Percentiles rank a stretch among this genome's conserved stretches.
Conservation (phyloP, 306 rosid species). For the Hylodesmum podocarpum region DNA sequence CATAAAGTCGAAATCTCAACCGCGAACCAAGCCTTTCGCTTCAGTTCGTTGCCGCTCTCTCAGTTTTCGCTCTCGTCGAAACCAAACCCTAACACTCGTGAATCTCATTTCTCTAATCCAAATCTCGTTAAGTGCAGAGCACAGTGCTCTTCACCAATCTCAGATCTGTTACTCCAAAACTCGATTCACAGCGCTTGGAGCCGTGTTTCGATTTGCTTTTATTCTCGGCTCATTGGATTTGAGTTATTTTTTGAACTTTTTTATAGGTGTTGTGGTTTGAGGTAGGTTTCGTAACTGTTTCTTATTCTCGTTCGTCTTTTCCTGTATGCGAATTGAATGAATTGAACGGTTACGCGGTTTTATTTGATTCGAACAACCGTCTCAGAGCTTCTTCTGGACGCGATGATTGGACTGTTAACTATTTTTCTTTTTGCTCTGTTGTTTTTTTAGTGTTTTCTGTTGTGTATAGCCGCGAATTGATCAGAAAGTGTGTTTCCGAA, state of each 20-base stretch:
- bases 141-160: conserved; percentile 33
- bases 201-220: background rate
- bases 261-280: conserved; percentile 8
- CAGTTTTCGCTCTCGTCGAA: conserved; percentile 28
- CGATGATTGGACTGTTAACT: background rate
- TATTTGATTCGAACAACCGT: background rate
- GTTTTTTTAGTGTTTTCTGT: conserved; percentile 1
- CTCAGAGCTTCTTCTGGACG: background rate
- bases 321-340: background rate
- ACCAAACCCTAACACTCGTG: conserved; percentile 69
- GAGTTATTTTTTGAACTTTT: background rate
- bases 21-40: conserved; percentile 67
- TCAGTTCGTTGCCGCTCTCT: conserved; percentile 65
- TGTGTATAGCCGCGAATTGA: background rate
- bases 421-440: background rate
- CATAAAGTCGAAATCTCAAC: conserved; percentile 64
- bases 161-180: conserved; percentile 50
- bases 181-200: conserved; percentile 24
- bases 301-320: background rate
- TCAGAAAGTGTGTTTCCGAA: conserved; percentile 11
- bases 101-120: conserved; percentile 12
- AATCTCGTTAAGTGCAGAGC: conserved; percentile 28
- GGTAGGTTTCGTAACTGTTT: conserved; percentile 33
- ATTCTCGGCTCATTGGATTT: conserved; percentile 26
- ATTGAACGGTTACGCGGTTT: conserved; percentile 32